These are phyloP conservation scores for Naganishia sp. DNA, from an alignment of 1,284 basidiomycete genomes.

Conservation along the genomic window DNA sequence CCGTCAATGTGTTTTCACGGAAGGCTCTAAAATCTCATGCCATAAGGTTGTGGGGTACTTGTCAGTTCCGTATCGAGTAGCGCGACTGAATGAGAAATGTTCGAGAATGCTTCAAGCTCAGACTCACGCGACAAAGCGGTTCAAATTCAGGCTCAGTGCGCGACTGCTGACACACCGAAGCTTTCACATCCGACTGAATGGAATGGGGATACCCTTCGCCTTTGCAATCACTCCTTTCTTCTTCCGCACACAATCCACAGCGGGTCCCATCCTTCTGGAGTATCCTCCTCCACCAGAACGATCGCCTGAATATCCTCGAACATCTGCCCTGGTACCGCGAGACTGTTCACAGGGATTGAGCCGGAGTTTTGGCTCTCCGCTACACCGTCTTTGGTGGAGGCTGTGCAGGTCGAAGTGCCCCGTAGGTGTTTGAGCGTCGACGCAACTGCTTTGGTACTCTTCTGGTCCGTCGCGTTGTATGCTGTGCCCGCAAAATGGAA, in stretches of 20 bases:
- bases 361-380: neutral
- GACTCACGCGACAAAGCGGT: too few relatives aligned
- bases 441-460: constrained; percentile 2
- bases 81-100: too few relatives aligned
- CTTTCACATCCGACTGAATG: too few relatives aligned
- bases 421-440: neutral
- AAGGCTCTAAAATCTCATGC: too few relatives aligned
- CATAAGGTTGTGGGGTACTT: too few relatives aligned
- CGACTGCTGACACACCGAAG: too few relatives aligned
- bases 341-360: neutral
- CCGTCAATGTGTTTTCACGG: too few relatives aligned
- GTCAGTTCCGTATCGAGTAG: too few relatives aligned
- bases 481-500: constrained; percentile 30
- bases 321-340: neutral
- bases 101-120: too few relatives aligned
- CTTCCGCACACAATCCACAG: constrained; percentile 25
- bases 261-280: constrained; percentile 16
- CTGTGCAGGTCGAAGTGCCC: neutral
- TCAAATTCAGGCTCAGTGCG: too few relatives aligned
- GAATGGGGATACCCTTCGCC: too few relatives aligned
- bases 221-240: neutral
- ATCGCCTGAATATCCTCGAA: constrained; percentile 25
- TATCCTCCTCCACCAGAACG: constrained; percentile 22
- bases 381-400: neutral
- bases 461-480: constrained; percentile 16